Evolutionary conservation across 345 rosid species (phyloP), one percentile per base, ranked within the genome.

Genomic region (Lumnitzera racemosa): DNA sequence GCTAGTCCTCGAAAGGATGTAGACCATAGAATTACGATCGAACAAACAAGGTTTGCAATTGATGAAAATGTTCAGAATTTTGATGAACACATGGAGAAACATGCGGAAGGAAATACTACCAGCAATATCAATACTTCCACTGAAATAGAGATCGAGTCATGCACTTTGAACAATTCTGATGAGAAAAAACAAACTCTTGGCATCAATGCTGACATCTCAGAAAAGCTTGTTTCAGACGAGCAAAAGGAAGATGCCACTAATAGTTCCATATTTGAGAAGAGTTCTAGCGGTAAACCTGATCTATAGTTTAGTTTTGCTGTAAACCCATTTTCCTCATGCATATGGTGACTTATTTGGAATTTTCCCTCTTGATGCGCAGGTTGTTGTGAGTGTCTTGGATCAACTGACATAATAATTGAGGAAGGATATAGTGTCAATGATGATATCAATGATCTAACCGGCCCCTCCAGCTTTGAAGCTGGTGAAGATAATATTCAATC

Each of bases 1-100:
- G 75, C 73, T 58, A 94, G 97, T 64, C 92, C 99, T 13, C 80
- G 80, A 72, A 79, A 78, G 69, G 81, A 80, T 53, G 67, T 60
- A 71, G 89, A 70, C 48, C 78, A 62, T 51, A 70, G 71, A 73
- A 69, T 72, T 66, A 67, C 76, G 54, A 65, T 81, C 27, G 66
- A 79, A 55, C 85, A 87, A 58, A 80, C 62, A 71, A 85, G 82
- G 75, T 72, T 67, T 47, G 41, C 76, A 48, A 62, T 74, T 62
- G 61, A 72, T 48, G 81, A 80, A 6, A 71, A 76, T 56, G 69
- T 70, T 60, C 52, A 63, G 24, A 46, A 0, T 36, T 65, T 54
- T 67, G 70, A 59, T 65, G 82, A 74, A 58, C 60, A 60, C 66
- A 47, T 51, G 16, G 63, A 51, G 50, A 54, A 53, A 29, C 49